Base-by-base conservation (phyloP, 2,329 filamentous ascomycete species). In the Botrytis squamosa region DNA sequence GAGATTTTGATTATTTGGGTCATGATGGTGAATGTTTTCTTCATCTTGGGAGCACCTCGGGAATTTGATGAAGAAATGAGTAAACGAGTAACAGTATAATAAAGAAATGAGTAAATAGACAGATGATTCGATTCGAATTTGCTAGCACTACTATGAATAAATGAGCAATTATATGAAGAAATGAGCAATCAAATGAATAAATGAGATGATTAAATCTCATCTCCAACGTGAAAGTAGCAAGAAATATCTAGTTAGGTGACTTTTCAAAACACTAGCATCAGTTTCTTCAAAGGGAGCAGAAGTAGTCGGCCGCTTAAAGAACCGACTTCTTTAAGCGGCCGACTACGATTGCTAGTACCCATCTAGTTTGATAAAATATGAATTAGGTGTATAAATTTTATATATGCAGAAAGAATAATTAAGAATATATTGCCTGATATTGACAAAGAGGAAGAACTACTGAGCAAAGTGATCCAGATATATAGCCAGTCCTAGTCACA, bases 341-440 rank as follows among this genome's bases (percentile, higher is more conserved):
- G 20, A 46, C 20, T 46, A 22, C 4, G 9, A 14, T 7, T 55
- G 12, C 16, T 55, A 55, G 25, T n/a, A 10, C 25, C 25, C 5
- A 3, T 55, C 1, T 55, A n/a, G 25, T 14, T 55, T 3, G 25
- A 38, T 49, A 25, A n/a, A 22, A 0, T 49, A 20, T 52, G 16
- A 44, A 29, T 3, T 44, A 16, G 25, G 7, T 7, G 36, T 10
- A 33, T 12, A 44, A 29, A 7, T 33, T 8, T 22, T 20, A 44
- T 20, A 9, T 33, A 29, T 16, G 7, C 22, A 16, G 5, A 25
- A 18, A 36, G 0, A 1, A 20, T 14, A 0, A 3, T 7, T 1
- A 14, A 29, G 22, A 3, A 8, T 67, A 55, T 14, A 36, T 62
- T 5, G 6, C 1, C 59, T 9, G 8, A 40, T 40, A 40, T 62